Percentiles rank a stretch among this genome's conserved stretches.
phyloP scores from a whole-genome alignment of 2,329 filamentous ascomycete genomes.

The Fusarium veterinarium region DNA sequence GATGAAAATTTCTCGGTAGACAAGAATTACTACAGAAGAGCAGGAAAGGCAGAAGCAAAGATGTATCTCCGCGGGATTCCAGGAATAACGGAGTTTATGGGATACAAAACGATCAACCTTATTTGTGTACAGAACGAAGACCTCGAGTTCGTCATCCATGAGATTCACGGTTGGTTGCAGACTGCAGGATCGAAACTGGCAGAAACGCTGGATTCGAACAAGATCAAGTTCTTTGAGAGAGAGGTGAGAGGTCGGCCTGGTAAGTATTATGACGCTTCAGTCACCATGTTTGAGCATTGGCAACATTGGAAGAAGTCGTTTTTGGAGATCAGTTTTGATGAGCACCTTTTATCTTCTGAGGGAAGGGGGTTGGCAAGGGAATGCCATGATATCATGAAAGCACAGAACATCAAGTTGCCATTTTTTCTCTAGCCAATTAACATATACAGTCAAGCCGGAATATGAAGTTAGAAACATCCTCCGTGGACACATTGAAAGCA shows the following conservation, averaged over 20 bases:
- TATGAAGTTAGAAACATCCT: not conserved
- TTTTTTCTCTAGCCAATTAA: not conserved
- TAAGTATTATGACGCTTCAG: not conserved
- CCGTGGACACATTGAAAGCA: accelerated
- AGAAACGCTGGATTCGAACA: not conserved
- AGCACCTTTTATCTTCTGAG: not conserved
- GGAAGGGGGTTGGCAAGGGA: not conserved
- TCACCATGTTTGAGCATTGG: slow-evolving; percentile 22
- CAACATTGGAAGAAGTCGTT: slow-evolving; percentile 8
- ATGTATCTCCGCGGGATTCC: not conserved
- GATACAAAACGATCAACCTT: not conserved
- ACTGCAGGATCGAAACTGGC: not conserved
- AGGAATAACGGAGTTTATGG: not conserved
- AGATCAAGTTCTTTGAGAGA: not conserved
- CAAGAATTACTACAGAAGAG: not conserved
- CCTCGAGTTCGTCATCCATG: not conserved
- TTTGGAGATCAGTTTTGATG: not conserved
- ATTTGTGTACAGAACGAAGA: accelerated
- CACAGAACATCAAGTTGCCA: not conserved
- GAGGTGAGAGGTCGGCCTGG: not conserved
- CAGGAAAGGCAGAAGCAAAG: not conserved
- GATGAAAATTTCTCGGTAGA: not conserved
- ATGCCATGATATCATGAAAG: slow-evolving; percentile 20
- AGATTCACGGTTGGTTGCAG: slow-evolving; percentile 10
- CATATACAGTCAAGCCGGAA: accelerated